Percentiles rank a stretch among this genome's conserved stretches.
These are phyloP conservation scores for Sparassis latifolia DNA, from an alignment of 1,284 basidiomycete species.

Conservation along the genomic window DNA sequence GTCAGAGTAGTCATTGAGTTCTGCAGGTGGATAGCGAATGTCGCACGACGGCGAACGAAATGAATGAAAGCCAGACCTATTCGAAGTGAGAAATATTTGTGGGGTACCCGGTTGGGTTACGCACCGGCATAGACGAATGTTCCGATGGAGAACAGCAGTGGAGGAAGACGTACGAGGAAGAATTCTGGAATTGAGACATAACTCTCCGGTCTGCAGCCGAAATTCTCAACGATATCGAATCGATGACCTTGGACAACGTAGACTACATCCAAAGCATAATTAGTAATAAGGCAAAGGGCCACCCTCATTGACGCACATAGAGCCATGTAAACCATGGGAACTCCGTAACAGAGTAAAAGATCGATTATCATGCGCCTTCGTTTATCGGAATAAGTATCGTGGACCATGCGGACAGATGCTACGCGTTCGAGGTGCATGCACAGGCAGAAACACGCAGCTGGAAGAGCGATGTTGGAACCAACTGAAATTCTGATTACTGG, in stretches of 20 bases:
- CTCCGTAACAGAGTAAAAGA: slow-evolving; percentile 18
- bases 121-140: slow-evolving; percentile 16
- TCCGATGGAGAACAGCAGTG: slow-evolving; percentile 15
- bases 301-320: slow-evolving; percentile 22
- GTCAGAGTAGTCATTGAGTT: background rate
- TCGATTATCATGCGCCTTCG: slow-evolving; percentile 23
- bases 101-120: background rate
- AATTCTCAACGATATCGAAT: slow-evolving; percentile 24
- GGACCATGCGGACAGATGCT: slow-evolving; percentile 11
- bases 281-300: background rate
- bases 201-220: slow-evolving; percentile 19
- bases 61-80: slow-evolving; percentile 5
- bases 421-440: slow-evolving; percentile 16
- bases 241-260: slow-evolving; percentile 28
- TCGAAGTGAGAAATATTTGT: no score
- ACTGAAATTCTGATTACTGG: slow-evolving; percentile 30
- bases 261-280: slow-evolving; percentile 35
- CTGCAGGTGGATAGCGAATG: slow-evolving; percentile 8
- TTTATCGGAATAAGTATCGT: slow-evolving; percentile 13
- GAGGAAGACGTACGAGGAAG: slow-evolving; percentile 18
- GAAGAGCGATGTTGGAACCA: slow-evolving; percentile 27
- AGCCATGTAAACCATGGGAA: slow-evolving; percentile 26
- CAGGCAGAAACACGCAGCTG: slow-evolving; percentile 30
- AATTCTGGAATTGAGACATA: slow-evolving; percentile 18
- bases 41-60: slow-evolving; percentile 4